phyloP scores from a whole-genome alignment of 331 rosid species.

The Quercus tomentella region DNA sequence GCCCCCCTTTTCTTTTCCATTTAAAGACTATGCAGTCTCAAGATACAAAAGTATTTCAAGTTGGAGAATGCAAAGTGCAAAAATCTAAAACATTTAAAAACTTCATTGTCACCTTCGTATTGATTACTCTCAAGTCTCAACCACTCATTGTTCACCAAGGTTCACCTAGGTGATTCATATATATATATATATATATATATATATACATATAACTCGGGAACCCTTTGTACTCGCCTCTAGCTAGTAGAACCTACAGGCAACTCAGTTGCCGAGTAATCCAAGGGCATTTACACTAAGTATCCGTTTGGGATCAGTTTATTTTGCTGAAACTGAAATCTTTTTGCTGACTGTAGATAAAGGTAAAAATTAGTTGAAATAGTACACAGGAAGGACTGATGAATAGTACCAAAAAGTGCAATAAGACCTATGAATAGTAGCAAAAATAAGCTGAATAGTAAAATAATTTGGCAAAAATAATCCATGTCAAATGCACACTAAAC shows the following conservation, averaged over 20 bases:
- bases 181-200: too few relatives aligned
- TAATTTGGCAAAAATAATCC: too few relatives aligned
- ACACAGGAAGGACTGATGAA: accelerated
- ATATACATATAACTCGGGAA: too few relatives aligned
- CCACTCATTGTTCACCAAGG: neutral
- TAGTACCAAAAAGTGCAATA: too few relatives aligned
- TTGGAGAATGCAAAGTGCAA: neutral
- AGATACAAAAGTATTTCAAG: neutral
- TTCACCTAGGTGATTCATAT: neutral
- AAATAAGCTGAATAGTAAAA: too few relatives aligned
- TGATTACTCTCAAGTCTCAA: neutral
- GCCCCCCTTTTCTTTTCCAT: neutral
- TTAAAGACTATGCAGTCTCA: neutral
- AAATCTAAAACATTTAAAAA: neutral
- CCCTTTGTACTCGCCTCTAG: too few relatives aligned
- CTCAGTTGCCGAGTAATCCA: too few relatives aligned
- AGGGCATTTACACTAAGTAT: neutral
- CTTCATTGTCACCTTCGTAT: neutral
- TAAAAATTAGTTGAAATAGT: too few relatives aligned
- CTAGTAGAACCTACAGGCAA: too few relatives aligned
- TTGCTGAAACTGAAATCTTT: too few relatives aligned
- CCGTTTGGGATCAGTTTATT: too few relatives aligned
- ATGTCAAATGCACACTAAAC: neutral
- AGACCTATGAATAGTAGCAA: accelerated
- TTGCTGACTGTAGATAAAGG: accelerated